Base-by-base conservation (phyloP, 139 green algal genomes). In the Haematococcus sp. region DNA sequence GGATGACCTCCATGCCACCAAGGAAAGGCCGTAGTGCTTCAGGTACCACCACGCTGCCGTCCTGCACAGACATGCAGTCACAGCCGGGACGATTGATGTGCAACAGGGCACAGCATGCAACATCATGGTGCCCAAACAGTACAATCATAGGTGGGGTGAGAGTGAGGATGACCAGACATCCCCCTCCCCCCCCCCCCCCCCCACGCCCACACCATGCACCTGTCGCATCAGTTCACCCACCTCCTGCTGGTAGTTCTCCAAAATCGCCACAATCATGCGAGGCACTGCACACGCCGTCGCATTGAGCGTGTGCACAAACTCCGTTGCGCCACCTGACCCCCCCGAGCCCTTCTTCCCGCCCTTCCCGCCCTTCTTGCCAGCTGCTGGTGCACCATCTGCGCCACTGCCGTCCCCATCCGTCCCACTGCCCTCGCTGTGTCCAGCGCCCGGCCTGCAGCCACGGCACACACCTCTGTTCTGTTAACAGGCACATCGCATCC, bases 251-350 rank as follows among this genome's bases (percentile, higher is more conserved):
- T 93, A 97, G 76, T 97, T 99, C 82, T 99, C 96, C 25, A 99
- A 75, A 51, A 99, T 98, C 5, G 91, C 86, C 27, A 99, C 88
- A 65, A 99, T 94, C 88, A 99, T 93, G 33, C 96, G 88, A 19
- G 96, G 96, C 55, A 99, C 94, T 0, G 96, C 96, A 69, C 90
- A 97, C 16, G 93, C 96, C 9, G 96, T 99, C 0, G 91, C 96
- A 76, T 99, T 99, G 7, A 99, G 86, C 4, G 96, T 99, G 81
- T 99, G 96, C 66, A 93, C 91, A 83, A 97, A 98, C 67, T 89
- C 80, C 1, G 89, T 95, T 28, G 65, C 43, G 43, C 55, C 46
- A 23, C 33, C 27, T 23, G 81, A 80, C 31, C 75, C 63, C 71
- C 88, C 89, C 31, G 78, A 84, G 28, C 72, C 58, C 59, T 87